These are phyloP conservation scores for Phytopythium mirpurense DNA, from an alignment of 352 stramenopile genomes.

Conservation along the genomic window DNA sequence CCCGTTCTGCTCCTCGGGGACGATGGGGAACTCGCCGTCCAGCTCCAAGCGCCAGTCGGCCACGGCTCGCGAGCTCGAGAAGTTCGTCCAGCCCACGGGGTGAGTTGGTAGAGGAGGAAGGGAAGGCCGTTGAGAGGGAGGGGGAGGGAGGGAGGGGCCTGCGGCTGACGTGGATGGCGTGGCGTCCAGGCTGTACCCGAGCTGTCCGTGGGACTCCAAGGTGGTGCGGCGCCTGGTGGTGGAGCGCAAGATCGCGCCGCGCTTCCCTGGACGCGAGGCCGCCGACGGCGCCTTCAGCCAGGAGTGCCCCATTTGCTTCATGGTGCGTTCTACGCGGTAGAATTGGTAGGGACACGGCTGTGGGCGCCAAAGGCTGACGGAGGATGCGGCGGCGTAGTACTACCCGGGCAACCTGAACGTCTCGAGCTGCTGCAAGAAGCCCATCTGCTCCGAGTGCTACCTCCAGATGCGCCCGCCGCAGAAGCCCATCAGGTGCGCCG, in stretches of 20 bases:
- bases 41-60: constrained; percentile 30
- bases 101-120: no score
- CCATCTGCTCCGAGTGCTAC: constrained; percentile 71
- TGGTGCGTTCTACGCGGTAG: constrained; percentile 24
- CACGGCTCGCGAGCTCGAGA: constrained; percentile 53
- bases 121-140: no score
- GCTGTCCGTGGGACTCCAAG: constrained; percentile 73
- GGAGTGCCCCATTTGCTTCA: constrained; percentile 84
- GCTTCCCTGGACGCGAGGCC: constrained; percentile 54
- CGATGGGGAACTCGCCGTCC: constrained; percentile 71
- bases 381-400: constrained; percentile 29
- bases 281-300: constrained; percentile 60
- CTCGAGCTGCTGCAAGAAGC: constrained; percentile 62
- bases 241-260: constrained; percentile 67
- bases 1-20: neutral
- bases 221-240: constrained; percentile 56
- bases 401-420: constrained; percentile 60
- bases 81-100: constrained; percentile 59
- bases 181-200: constrained; percentile 55
- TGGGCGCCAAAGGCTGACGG: no score
- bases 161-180: neutral
- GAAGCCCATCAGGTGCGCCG: constrained; percentile 31
- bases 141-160: neutral
- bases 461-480: constrained; percentile 53
- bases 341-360: no score